phyloP scores from a whole-genome alignment of 177 flowering plant genomes.

The Vitis hybrid region DNA sequence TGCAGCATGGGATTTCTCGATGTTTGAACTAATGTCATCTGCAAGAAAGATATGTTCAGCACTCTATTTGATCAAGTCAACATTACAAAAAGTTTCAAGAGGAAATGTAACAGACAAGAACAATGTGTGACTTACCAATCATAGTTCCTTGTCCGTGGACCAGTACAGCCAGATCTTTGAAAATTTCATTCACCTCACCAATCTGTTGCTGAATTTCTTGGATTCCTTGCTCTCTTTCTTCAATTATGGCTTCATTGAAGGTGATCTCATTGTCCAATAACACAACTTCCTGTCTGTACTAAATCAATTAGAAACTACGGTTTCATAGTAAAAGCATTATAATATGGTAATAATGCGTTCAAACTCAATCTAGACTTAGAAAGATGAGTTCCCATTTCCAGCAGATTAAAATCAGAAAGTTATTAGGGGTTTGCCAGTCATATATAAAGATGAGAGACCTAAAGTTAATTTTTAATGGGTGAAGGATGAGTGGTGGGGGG shows the following conservation, averaged over 20 bases:
- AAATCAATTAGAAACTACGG: not conserved
- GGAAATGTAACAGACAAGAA: not conserved
- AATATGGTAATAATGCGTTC: not conserved
- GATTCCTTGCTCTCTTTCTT: constrained; percentile 93
- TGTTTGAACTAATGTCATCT: constrained; percentile 81
- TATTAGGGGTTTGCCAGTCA: too few relatives aligned
- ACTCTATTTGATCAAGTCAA: not conserved
- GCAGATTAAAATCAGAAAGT: too few relatives aligned
- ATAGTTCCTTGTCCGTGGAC: constrained; percentile 88
- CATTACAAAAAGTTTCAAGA: not conserved
- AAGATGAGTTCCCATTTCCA: too few relatives aligned
- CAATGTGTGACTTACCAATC: constrained; percentile 51
- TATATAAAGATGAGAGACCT: too few relatives aligned
- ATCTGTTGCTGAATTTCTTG: constrained; percentile 87
- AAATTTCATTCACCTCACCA: constrained; percentile 91
- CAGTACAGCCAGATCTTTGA: constrained; percentile 90
- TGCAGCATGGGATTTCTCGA: constrained; percentile 66
- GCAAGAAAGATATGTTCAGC: constrained; percentile 4
- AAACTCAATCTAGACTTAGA: too few relatives aligned
- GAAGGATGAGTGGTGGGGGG: too few relatives aligned
- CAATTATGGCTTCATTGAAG: constrained; percentile 87
- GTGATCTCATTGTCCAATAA: constrained; percentile 76
- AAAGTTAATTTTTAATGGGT: too few relatives aligned
- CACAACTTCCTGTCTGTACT: constrained; percentile 66
- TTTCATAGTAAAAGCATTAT: not conserved